Evolutionary conservation across 345 rosid genomes (phyloP), one percentile per base, ranked within the genome.

Genomic region (Hypericum androsaemum): DNA sequence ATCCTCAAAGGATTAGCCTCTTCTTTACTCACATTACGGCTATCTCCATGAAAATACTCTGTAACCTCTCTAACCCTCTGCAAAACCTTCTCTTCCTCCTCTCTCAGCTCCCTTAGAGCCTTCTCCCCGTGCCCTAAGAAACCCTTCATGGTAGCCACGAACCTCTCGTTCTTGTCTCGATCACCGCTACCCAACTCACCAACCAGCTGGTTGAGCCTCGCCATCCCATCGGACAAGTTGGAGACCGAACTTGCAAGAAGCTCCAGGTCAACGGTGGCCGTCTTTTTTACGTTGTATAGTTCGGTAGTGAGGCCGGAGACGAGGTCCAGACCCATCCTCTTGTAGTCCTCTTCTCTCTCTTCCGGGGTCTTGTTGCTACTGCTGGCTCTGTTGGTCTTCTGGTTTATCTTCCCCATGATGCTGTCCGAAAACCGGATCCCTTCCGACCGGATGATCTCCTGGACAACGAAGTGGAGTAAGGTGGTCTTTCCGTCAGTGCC

Each of bases 401-500:
- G 92, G 54, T 74, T 77, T 48, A 85, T 83, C 74, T 73, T 72
- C 58, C 98, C 97, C 90, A 88, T 92, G 32, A 92, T 92, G 76
- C 90, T 88, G 14, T 83, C 85, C 0, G 95, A 77, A 51, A 83
- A 86, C 39, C 97, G 67, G 5, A 88, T 77, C 42, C 98, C 98
- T 71, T 88, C 98, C 2, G 98, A 71, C 4, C 97, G 71, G 49
- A 83, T 71, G 7, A 92, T 92, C 63, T 92, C 98, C 57, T 83
- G 97, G 7, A 92, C 98, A 6, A 92, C 96, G 22, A 92, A 92
- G 52, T 92, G 98, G 47, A 92, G 95, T 53, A 92, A 64, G 6
- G 83, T 85, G 0, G 98, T 92, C 63, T 78, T 88, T 0, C 96
- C 95, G 37, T 92, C 95, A 3, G 94, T 79, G 42, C 98, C 98